phyloP scores from a whole-genome alignment of 805 yeast genomes.

The Candida morakotiae region DNA sequence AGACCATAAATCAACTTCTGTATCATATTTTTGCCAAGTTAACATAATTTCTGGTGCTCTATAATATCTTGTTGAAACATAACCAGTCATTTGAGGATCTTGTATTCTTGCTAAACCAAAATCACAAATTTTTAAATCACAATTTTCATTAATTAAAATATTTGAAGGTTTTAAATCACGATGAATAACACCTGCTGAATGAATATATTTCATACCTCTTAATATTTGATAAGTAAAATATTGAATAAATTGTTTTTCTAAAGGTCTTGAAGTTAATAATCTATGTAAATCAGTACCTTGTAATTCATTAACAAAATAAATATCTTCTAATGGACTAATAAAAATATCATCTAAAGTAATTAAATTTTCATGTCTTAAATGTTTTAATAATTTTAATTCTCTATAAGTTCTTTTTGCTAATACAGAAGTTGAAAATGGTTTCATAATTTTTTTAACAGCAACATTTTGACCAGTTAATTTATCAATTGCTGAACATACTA shows the following conservation, averaged over 20 bases:
- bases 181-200: slow-evolving; percentile 89
- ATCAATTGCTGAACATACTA: slow-evolving; percentile 95
- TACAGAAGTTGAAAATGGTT: slow-evolving; percentile 92
- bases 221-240: slow-evolving; percentile 93
- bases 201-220: slow-evolving; percentile 85
- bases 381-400: slow-evolving; percentile 89
- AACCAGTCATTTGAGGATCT: slow-evolving; percentile 99
- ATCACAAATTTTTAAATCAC: slow-evolving; percentile 88
- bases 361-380: slow-evolving; percentile 89
- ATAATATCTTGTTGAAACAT: slow-evolving; percentile 92
- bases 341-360: slow-evolving; percentile 92
- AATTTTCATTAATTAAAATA: slow-evolving; percentile 81
- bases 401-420: slow-evolving; percentile 95
- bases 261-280: slow-evolving; percentile 84
- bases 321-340: slow-evolving; percentile 91
- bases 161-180: slow-evolving; percentile 85
- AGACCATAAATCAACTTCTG: slow-evolving; percentile 97
- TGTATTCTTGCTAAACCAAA: slow-evolving; percentile 95
- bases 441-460: slow-evolving; percentile 97
- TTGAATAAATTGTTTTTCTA: slow-evolving; percentile 94
- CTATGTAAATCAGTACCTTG: slow-evolving; percentile 97
- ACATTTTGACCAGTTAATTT: slow-evolving; percentile 87
- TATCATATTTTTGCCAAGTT: slow-evolving; percentile 96
- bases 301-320: slow-evolving; percentile 91
- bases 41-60: slow-evolving; percentile 98